Base-by-base conservation (phyloP, 2,329 filamentous ascomycete species). In the Aspergillus texensis region DNA sequence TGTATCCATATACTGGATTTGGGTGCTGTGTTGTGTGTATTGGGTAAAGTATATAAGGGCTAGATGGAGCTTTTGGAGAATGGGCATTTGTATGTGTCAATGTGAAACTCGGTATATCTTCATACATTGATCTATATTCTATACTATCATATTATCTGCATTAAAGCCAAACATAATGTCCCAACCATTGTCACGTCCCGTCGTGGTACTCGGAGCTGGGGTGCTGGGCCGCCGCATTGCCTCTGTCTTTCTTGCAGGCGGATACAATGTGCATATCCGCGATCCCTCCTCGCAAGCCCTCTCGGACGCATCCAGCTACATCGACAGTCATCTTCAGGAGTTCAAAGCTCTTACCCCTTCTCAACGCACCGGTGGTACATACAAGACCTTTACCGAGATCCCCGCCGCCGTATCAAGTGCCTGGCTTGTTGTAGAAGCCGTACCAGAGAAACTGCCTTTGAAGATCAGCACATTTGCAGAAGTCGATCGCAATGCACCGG, bases 351-450 rank as follows among this genome's bases (percentile, higher is more conserved):
- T 70, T n/a, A 63, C 65, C 6, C 61, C 66, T 21, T 58, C 64
- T 1, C 61, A 74, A 24, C 73, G 74, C 45, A 32, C 60, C 0
- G 65, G 61, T n/a, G 81, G 79, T 0, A 69, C 62, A 1, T 72
- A 76, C 1, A 62, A 70, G 10, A 77, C 75, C 0, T 77, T 80
- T 39, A 72, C 77, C 1, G 77, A 80, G 26, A 68, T 85, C 1
- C 64, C 72, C 8, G 48, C 67, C 0, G 80, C 83, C 0, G 79
- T 86, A 6, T 58, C 70, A 1, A 72, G 81, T 39, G 80, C 83
- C 3, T 87, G 82, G 85, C 75, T 86, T 6, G 81, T 85, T n/a
- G 79, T 86, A 62, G 85, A 85, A 70, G 83, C 80, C 16, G 79
- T 86, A 0, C 84, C 83, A 0, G 85, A 86, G 68, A 81, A 78